Evolutionary conservation across 2,329 filamentous ascomycete genomes (phyloP).

Genomic region (Aciculosporium take): DNA sequence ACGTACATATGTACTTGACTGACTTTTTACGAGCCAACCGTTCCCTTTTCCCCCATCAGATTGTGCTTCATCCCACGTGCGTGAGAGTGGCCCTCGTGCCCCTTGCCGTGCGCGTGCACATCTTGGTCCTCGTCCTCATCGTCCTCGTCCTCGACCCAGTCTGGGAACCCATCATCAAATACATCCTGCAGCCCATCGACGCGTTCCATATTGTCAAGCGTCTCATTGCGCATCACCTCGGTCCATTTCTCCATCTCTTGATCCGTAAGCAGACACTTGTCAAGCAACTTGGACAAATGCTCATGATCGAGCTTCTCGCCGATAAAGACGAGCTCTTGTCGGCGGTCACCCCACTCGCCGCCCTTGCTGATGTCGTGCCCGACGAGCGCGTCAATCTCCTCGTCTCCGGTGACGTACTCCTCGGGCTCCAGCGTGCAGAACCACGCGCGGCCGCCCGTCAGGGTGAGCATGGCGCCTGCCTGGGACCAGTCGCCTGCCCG

Average conservation of each 20-base stretch:
- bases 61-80: constrained; percentile 1
- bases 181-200: constrained; percentile 30
- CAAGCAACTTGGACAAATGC: constrained; percentile 37
- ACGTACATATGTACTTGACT: background rate
- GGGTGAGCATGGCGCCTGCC: constrained; percentile 48
- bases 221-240: constrained; percentile 31
- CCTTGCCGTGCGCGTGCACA: constrained; percentile 15
- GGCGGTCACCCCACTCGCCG: constrained; percentile 52
- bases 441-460: constrained; percentile 40
- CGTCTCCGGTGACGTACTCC: constrained; percentile 33
- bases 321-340: constrained; percentile 62
- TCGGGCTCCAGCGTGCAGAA: constrained; percentile 44
- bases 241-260: constrained; percentile 41
- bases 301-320: constrained; percentile 45
- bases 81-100: constrained; percentile 10
- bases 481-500: constrained; percentile 47
- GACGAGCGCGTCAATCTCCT: constrained; percentile 32
- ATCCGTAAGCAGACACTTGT: constrained; percentile 48
- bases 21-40: background rate
- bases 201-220: constrained; percentile 23
- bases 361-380: constrained; percentile 35
- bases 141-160: constrained; percentile 34
- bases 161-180: constrained; percentile 46
- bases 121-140: constrained; percentile 9
- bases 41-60: background rate